Percentiles rank a stretch among this genome's conserved stretches.
phyloP scores from a whole-genome alignment of 306 rosid genomes.

The Trichosanthes truncata region DNA sequence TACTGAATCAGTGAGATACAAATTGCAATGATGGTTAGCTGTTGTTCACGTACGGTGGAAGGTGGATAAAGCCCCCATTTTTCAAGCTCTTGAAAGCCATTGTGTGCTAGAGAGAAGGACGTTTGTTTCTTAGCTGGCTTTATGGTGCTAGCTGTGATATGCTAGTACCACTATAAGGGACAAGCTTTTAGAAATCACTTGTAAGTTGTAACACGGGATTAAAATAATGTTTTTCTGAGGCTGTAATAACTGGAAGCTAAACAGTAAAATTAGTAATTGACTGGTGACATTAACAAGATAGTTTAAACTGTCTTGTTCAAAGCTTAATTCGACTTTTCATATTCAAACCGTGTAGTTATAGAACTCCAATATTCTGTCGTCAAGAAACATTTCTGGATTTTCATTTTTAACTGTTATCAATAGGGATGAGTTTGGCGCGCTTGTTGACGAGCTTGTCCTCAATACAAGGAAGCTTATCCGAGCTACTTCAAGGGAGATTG shows the following conservation, averaged over 20 bases:
- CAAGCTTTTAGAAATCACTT: not conserved
- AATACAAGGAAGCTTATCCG: constrained; percentile 55
- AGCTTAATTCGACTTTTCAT: not conserved
- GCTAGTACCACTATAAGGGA: not conserved
- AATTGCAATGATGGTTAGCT: not conserved
- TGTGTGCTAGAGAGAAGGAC: not conserved
- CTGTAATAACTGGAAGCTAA: not conserved
- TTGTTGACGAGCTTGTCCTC: constrained; percentile 59
- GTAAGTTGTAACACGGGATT: not conserved
- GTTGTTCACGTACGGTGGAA: no score
- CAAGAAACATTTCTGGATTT: not conserved
- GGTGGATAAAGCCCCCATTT: not conserved
- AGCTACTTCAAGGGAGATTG: constrained; percentile 59
- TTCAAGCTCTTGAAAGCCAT: not conserved
- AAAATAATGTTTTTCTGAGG: not conserved
- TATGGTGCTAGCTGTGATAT: not conserved
- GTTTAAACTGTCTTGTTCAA: not conserved
- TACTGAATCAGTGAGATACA: not conserved
- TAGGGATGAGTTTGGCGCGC: constrained; percentile 63
- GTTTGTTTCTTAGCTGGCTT: not conserved
- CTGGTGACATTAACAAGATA: not conserved
- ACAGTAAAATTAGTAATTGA: not conserved
- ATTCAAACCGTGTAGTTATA: not conserved
- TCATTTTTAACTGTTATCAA: constrained; percentile 2
- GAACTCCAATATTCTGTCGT: not conserved